These are phyloP conservation scores for Eremothecium sinecaudum DNA, from an alignment of 1,139 yeast genomes.

Conservation along the genomic window DNA sequence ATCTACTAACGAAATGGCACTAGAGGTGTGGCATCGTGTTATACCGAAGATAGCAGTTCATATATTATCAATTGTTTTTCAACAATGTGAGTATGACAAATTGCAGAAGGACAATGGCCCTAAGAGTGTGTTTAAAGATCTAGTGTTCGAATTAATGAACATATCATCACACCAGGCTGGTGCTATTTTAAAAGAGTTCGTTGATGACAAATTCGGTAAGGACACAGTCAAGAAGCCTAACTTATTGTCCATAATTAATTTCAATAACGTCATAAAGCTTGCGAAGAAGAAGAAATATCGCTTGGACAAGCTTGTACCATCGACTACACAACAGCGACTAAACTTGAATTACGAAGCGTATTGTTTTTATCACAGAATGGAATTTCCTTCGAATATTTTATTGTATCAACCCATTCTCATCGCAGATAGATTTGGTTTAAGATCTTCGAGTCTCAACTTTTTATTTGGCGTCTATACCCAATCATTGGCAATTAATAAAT, in stretches of 20 bases:
- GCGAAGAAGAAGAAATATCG: constrained; percentile 18
- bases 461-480: constrained; percentile 23
- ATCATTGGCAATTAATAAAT: constrained; percentile 2
- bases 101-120: constrained; percentile 17
- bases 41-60: constrained; percentile 26
- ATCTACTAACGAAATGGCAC: constrained; percentile 18
- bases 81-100: constrained; percentile 22
- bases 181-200: constrained; percentile 12
- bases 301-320: constrained; percentile 18
- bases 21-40: constrained; percentile 22
- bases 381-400: constrained; percentile 26
- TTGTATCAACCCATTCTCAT: constrained; percentile 22
- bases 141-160: constrained; percentile 21
- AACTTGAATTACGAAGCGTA: constrained; percentile 28
- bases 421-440: constrained; percentile 17
- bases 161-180: constrained; percentile 22
- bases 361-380: constrained; percentile 27
- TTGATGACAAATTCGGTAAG: constrained; percentile 5
- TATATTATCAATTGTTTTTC: constrained; percentile 25
- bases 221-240: constrained; percentile 1
- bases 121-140: constrained; percentile 19
- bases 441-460: constrained; percentile 22
- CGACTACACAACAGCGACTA: constrained; percentile 26
- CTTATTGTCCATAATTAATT: constrained; percentile 12
- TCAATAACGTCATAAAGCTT: constrained; percentile 13